phyloP scores from a whole-genome alignment of 257 asterid species.

The Penstemon newberryi region DNA sequence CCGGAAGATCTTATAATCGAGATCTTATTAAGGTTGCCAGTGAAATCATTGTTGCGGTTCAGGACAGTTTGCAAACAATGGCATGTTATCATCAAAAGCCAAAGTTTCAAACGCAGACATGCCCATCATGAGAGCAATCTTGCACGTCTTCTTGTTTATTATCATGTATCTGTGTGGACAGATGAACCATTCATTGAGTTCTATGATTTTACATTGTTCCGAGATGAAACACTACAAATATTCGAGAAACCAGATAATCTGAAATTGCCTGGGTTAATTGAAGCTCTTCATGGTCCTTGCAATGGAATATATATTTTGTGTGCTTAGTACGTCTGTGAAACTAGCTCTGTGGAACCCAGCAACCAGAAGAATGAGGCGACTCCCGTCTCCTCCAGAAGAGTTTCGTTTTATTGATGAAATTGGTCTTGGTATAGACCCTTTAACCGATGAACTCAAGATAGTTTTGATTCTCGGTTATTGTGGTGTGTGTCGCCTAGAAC shows the following conservation, averaged over 20 bases:
- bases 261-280: background rate
- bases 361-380: background rate
- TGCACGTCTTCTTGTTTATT: background rate
- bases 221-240: background rate
- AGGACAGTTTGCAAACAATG: background rate
- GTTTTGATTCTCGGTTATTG: background rate
- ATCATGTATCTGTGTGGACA: background rate
- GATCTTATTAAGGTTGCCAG: background rate
- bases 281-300: background rate
- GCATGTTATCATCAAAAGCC: background rate
- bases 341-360: conserved; percentile 6
- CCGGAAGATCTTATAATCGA: background rate
- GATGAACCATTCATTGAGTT: background rate
- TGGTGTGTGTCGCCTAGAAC: background rate
- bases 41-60: background rate
- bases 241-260: background rate
- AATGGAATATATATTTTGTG: background rate
- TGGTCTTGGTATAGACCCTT: background rate
- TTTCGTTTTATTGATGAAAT: background rate
- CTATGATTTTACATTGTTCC: background rate
- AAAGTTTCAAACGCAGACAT: background rate
- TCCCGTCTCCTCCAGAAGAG: background rate
- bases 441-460: background rate
- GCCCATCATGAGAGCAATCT: background rate
- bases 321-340: background rate